Conservation (phyloP, 208 protist species). For the Leishmania lainsoni region DNA sequence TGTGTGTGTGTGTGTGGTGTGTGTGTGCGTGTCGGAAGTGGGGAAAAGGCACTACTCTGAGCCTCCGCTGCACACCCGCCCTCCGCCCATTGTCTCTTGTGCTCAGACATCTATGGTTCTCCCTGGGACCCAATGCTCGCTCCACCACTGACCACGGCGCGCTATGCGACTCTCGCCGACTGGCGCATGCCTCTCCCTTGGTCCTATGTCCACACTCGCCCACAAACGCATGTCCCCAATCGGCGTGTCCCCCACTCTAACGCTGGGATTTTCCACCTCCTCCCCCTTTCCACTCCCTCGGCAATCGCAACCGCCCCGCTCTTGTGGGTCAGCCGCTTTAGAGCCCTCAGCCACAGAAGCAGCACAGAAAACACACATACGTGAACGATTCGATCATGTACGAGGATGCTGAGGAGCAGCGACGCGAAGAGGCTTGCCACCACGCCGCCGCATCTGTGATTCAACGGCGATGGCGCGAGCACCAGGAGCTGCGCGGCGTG, state of each 20-base stretch:
- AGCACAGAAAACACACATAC: not conserved
- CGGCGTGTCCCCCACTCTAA: not conserved
- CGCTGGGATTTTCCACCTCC: not conserved
- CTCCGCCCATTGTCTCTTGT: not conserved
- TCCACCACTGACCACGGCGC: not conserved
- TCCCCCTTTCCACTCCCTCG: not conserved
- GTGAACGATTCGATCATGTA: slow-evolving; percentile 22
- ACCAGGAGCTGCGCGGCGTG: slow-evolving; percentile 32
- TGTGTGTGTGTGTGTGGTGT: not conserved
- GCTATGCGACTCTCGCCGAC: not conserved
- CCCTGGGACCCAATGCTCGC: not conserved
- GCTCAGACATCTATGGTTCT: not conserved
- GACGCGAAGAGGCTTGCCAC: slow-evolving; percentile 55
- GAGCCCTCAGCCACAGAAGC: not conserved
- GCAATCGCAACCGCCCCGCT: not conserved
- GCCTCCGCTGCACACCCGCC: not conserved
- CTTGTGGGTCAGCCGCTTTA: not conserved
- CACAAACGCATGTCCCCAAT: not conserved
- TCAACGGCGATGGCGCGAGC: slow-evolving; percentile 68
- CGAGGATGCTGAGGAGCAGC: slow-evolving; percentile 48
- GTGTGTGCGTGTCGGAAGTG: not conserved
- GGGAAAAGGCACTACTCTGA: not conserved
- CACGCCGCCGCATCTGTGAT: slow-evolving; percentile 64
- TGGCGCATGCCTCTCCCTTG: not conserved
- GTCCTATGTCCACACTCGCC: not conserved